Conservation (phyloP, 345 rosid genomes). For the Rhodamnia rubescens region DNA sequence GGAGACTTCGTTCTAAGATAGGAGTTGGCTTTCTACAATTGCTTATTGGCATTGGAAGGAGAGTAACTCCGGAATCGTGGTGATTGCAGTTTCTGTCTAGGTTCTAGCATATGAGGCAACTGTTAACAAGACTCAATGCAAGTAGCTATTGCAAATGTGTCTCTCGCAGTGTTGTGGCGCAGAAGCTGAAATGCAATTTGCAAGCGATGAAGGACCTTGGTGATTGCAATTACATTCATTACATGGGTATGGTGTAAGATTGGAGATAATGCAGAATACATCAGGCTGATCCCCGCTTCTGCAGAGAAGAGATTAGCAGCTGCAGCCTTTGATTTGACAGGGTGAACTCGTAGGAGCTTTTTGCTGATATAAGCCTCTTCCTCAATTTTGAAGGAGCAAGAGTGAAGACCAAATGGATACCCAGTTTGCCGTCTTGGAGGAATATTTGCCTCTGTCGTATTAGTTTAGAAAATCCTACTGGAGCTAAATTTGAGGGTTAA, state of each 20-base stretch:
- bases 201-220: not conserved
- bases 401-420: not conserved
- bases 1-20: not conserved
- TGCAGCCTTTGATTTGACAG: not conserved
- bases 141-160: not conserved
- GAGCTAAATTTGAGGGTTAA: not conserved
- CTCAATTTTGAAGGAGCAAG: not conserved
- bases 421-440: not conserved
- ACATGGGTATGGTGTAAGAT: not conserved
- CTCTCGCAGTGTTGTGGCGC: not conserved
- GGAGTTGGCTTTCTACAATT: not conserved
- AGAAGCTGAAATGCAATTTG: not conserved
- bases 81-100: not conserved
- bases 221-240: not conserved
- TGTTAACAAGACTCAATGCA: not conserved
- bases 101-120: not conserved
- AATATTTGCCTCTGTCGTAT: not conserved
- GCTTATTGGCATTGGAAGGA: not conserved
- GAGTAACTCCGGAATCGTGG: not conserved
- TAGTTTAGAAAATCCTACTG: not conserved
- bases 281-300: not conserved
- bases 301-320: not conserved
- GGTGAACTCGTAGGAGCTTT: not conserved
- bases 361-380: not conserved
- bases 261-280: not conserved